Evolutionary conservation across 1,139 yeast genomes (phyloP), one percentile per base, ranked within the genome.

Genomic region (Groenewaldozyma sp.): DNA sequence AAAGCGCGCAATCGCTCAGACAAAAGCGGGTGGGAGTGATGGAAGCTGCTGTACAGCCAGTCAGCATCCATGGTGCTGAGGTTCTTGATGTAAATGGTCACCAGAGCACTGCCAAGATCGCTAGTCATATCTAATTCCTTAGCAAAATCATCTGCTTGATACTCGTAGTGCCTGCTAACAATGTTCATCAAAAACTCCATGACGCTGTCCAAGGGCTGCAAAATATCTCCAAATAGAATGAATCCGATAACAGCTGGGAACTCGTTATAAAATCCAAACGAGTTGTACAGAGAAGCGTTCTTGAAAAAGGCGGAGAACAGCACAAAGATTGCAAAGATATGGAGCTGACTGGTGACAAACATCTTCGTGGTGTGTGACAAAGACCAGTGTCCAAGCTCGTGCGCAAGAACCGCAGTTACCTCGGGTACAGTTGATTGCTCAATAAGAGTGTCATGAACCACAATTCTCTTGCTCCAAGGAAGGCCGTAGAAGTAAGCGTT

Each of bases 331-430:
- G 74, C 53, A 51, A 82, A 73, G 41, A 81, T 62, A 53, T 82
- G 83, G 11, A 67, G 60, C 62, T 86, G 91, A 37, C 76, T 67
- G 49, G 79, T 70, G 3, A 71, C 52, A 54, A 91, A 63, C 71
- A 78, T 73, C 58, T 78, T 78, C 14, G 87, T 68, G 45, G 88
- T 79, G 62, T 91, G 98, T 45, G 81, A 78, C 59, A 82, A 71
- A 52, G 82, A 81, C 98, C 98, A 91, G 62, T 91, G 98, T 36
- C 98, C 98, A 51, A 91, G 82, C 66, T 91, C 98, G 58, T 91
- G 98, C 18, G 95, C 97, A 53, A 91, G 70, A 1, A 91, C 95
- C 33, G 98, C 96, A 40, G 88, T 86, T 24, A 88, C 83, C 62
- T 91, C 95, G 36, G 73, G 74, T 26, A 76, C 73, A 26, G 87